phyloP scores from a whole-genome alignment of 345 rosid species.

The Geranium brycei region DNA sequence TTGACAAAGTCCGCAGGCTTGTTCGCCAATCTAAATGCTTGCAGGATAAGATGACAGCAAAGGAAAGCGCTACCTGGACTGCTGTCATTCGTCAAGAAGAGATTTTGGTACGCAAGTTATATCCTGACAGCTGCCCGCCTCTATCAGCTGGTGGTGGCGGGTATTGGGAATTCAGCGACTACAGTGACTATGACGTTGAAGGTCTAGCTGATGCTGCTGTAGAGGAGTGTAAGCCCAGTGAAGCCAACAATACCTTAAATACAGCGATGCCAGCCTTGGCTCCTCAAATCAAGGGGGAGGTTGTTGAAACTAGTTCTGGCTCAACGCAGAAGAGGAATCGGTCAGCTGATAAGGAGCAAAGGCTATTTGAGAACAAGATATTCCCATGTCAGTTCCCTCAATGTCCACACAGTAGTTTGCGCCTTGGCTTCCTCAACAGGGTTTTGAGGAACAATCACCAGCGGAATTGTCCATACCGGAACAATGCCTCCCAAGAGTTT shows the following conservation, averaged over 20 bases:
- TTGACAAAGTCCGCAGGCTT: background rate
- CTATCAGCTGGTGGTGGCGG: slow-evolving; percentile 33
- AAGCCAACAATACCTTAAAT: slow-evolving; percentile 23
- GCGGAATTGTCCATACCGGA: slow-evolving; percentile 31
- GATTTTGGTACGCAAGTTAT: slow-evolving; percentile 42
- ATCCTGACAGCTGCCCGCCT: slow-evolving; percentile 45
- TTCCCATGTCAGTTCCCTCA: slow-evolving; percentile 44
- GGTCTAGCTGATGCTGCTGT: slow-evolving; percentile 32
- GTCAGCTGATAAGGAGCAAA: slow-evolving; percentile 16
- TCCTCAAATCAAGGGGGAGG: slow-evolving; percentile 47
- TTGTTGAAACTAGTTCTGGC: slow-evolving; percentile 18
- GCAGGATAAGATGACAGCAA: background rate
- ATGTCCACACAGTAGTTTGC: slow-evolving; percentile 44
- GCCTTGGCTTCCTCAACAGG: slow-evolving; percentile 43
- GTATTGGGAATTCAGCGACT: slow-evolving; percentile 34
- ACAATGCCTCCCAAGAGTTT: slow-evolving; percentile 19
- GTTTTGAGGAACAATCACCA: slow-evolving; percentile 64
- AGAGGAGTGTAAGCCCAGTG: slow-evolving; percentile 35
- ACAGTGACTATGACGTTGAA: slow-evolving; percentile 68
- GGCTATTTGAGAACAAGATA: slow-evolving; percentile 17
- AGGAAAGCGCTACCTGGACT: background rate
- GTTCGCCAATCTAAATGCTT: background rate
- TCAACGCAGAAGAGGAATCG: slow-evolving; percentile 47
- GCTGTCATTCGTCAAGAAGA: slow-evolving; percentile 66
- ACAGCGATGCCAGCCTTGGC: slow-evolving; percentile 8